Base-by-base conservation (phyloP, 371 early-diverging fungal genomes). In the Syncephalastrum racemosum region DNA sequence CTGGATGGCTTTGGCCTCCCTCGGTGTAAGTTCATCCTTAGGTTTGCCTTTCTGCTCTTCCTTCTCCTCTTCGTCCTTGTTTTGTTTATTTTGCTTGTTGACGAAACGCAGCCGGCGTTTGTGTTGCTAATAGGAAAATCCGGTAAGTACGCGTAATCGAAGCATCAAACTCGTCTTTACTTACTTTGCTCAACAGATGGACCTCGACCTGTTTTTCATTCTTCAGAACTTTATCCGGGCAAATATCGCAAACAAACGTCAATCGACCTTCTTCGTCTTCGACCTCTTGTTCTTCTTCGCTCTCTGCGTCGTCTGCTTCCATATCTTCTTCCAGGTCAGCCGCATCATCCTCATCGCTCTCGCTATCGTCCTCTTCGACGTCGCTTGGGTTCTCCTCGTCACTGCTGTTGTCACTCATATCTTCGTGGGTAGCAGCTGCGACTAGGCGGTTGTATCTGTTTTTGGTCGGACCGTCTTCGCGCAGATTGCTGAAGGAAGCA, bases 151-250 rank as follows among this genome's bases (percentile, higher is more conserved):
- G 4, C 20, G n/a, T 6, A 36, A 19, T 23, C 16, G 3, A 6
- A 15, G 42, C 7, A 20, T 19, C 23, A 50, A 14, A 3, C 24
- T 41, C 22, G n/a, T 20, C n/a, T 24, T 56, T 4, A 53, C 52
- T 46, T 46, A 67, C 67, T 60, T 63, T 62, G 63, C 67, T 62
- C 44, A 62, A 41, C 22, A 67, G 49, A 43, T 67, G 67, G 12
- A 63, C 60, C 24, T 63, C 59, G 1, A 67, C 67, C 42, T 55
- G 56, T n/a, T 56, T 49, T 15, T 54, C 44, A 7, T 46, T 59
- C 45, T 59, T 62, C 31, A 67, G 44, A 4, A 62, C 41, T 44
- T 56, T 62, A 8, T 67, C 59, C 14, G 67, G 67, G 40, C 67
- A 67, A 31, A 67, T 67, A 31, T 59, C 58, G 24, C 67, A 67